Conservation (phyloP, 805 yeast genomes). For the Ogataea paradorogensis region DNA sequence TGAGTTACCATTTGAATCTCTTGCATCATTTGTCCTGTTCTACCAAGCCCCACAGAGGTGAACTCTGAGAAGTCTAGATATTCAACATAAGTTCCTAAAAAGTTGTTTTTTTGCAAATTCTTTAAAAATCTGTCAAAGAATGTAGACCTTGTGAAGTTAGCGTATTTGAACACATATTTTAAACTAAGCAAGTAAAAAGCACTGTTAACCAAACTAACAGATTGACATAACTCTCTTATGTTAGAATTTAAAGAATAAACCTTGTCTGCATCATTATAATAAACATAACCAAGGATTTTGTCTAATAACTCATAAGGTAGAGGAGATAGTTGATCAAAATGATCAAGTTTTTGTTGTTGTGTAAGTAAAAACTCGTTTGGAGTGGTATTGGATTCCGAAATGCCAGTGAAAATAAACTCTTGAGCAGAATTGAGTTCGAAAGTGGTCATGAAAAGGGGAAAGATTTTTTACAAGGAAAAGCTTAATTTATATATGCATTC, state of each 20-base stretch:
- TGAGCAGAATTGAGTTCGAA: constrained; percentile 16
- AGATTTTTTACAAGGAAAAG: constrained; percentile 1
- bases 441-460: constrained; percentile 19
- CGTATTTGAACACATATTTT: constrained; percentile 61
- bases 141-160: constrained; percentile 75
- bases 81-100: constrained; percentile 60
- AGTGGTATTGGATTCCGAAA: constrained; percentile 4
- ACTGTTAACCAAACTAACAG: constrained; percentile 45
- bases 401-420: constrained; percentile 11
- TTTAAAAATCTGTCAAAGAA: constrained; percentile 69
- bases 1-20: constrained; percentile 89
- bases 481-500: constrained; percentile 1
- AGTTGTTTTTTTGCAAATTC: constrained; percentile 45
- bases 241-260: constrained; percentile 30
- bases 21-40: constrained; percentile 85
- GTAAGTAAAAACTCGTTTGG: constrained; percentile 19
- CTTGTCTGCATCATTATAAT: constrained; percentile 28
- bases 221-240: constrained; percentile 27
- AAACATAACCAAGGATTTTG: constrained; percentile 31
- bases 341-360: constrained; percentile 17
- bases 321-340: constrained; percentile 19
- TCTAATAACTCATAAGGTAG: constrained; percentile 34
- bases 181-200: constrained; percentile 56
- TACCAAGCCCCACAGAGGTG: constrained; percentile 84
- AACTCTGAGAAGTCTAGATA: constrained; percentile 84